Evolutionary conservation across 169 alveolate genomes (phyloP).

Genomic region (Eimeria necatrix): DNA sequence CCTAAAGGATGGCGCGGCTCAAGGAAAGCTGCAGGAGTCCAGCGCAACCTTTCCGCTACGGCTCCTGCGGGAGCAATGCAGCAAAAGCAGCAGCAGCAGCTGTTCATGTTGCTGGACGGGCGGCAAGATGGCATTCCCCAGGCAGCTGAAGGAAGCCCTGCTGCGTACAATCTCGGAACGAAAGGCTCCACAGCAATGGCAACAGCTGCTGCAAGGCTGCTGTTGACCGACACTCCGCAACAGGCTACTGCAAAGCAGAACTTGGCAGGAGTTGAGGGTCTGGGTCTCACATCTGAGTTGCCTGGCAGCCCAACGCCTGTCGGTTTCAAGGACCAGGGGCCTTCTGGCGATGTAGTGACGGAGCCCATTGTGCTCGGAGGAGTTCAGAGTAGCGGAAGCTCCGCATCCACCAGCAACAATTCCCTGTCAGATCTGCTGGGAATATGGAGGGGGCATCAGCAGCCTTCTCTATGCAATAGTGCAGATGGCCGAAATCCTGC

Average conservation of each 20-base stretch:
- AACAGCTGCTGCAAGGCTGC: conserved; percentile 33
- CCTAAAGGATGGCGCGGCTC: conserved; percentile 36
- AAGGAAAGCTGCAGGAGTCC: conserved; percentile 30
- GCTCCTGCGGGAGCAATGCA: background rate
- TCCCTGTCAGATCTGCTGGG: conserved; percentile 43
- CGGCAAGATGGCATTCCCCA: background rate
- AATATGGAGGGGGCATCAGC: conserved; percentile 26
- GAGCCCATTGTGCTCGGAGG: conserved; percentile 29
- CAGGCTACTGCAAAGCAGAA: conserved; percentile 36
- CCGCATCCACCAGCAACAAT: background rate
- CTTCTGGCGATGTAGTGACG: background rate
- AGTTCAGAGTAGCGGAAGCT: background rate
- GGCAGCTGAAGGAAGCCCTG: background rate
- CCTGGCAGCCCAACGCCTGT: background rate
- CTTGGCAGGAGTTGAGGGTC: background rate
- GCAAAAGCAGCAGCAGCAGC: conserved; percentile 64
- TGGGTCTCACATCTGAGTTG: conserved; percentile 17
- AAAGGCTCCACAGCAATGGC: conserved; percentile 16
- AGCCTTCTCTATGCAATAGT: conserved; percentile 5
- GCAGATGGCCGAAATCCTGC: conserved; percentile 8
- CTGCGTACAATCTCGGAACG: background rate
- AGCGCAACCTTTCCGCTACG: conserved; percentile 3
- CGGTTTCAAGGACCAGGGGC: conserved; percentile 11
- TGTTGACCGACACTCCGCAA: conserved; percentile 45
- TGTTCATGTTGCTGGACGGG: conserved; percentile 39